Conservation (phyloP, 805 yeast species). For the Zygotorulaspora chibaensis region DNA sequence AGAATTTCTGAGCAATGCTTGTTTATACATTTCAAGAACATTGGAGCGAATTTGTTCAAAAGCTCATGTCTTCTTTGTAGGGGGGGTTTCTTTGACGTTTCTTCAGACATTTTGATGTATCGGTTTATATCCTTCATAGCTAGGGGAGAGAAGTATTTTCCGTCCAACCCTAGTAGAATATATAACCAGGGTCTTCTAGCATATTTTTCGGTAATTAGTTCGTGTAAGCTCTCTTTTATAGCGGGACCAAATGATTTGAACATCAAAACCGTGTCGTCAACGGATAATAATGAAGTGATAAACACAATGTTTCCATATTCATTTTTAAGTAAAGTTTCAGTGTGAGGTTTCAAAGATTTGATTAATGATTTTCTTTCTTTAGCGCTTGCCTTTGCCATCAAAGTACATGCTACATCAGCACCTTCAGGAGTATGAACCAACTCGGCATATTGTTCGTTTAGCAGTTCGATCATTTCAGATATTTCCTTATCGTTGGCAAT, state of each 20-base stretch:
- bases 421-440: constrained; percentile 95
- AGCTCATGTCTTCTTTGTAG: constrained; percentile 71
- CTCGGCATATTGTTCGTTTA: constrained; percentile 88
- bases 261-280: constrained; percentile 88
- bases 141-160: constrained; percentile 76
- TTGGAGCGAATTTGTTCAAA: constrained; percentile 58
- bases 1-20: constrained; percentile 51
- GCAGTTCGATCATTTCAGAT: constrained; percentile 74
- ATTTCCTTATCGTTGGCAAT: constrained; percentile 64
- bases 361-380: constrained; percentile 84
- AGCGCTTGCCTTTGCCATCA: constrained; percentile 79
- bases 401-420: constrained; percentile 78
- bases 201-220: constrained; percentile 62
- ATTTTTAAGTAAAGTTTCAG: constrained; percentile 69
- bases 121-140: constrained; percentile 54
- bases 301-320: constrained; percentile 84
- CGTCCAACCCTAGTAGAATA: constrained; percentile 70
- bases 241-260: constrained; percentile 57
- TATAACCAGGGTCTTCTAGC: constrained; percentile 88
- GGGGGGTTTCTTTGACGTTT: constrained; percentile 82
- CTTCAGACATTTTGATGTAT: constrained; percentile 57
- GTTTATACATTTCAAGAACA: constrained; percentile 52
- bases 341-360: constrained; percentile 69
- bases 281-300: constrained; percentile 72
- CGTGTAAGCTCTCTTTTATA: constrained; percentile 51